A percentile compares a stretch with the other conserved stretches of the same genome.
phyloP scores from a whole-genome alignment of 495 filamentous ascomycete species.

The Staphylotrichum longicolle region DNA sequence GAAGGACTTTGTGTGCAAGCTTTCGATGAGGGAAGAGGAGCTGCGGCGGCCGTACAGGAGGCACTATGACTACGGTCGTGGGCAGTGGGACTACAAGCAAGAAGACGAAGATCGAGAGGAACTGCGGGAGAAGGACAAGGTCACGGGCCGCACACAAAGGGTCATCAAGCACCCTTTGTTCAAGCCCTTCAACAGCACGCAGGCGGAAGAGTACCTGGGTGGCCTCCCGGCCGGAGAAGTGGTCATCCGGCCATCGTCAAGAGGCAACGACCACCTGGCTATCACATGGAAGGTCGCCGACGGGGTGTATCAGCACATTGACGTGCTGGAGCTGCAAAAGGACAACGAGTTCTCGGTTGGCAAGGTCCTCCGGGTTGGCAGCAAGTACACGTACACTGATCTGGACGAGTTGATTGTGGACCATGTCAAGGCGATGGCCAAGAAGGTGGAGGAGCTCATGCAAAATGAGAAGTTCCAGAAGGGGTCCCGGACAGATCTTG shows the following conservation, averaged over 20 bases:
- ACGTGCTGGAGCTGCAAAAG: conserved; percentile 94
- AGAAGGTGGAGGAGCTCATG: conserved; percentile 96
- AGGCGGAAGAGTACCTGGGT: conserved; percentile 91
- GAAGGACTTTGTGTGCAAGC: conserved; percentile 72
- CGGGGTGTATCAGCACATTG: conserved; percentile 91
- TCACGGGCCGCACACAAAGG: conserved; percentile 75
- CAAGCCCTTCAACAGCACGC: conserved; percentile 83
- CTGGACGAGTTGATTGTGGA: conserved; percentile 95
- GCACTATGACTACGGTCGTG: conserved; percentile 63
- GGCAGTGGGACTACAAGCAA: conserved; percentile 81
- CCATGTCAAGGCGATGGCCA: conserved; percentile 95
- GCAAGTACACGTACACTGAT: conserved; percentile 89
- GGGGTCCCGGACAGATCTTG: conserved; percentile 74
- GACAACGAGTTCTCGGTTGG: conserved; percentile 94
- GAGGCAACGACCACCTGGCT: conserved; percentile 89
- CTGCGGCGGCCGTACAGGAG: conserved; percentile 66
- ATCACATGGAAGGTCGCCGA: conserved; percentile 98
- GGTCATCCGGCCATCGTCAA: conserved; percentile 91
- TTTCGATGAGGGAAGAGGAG: conserved; percentile 78
- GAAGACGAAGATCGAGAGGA: conserved; percentile 77
- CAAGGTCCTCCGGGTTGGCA: conserved; percentile 73
- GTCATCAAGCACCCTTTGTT: conserved; percentile 98
- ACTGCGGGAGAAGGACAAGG: conserved; percentile 75
- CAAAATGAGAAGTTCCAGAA: conserved; percentile 86
- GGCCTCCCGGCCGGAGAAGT: conserved; percentile 82